Evolutionary conservation across 2,329 filamentous ascomycete species (phyloP).

Genomic region (Trichoderma simmonsii): DNA sequence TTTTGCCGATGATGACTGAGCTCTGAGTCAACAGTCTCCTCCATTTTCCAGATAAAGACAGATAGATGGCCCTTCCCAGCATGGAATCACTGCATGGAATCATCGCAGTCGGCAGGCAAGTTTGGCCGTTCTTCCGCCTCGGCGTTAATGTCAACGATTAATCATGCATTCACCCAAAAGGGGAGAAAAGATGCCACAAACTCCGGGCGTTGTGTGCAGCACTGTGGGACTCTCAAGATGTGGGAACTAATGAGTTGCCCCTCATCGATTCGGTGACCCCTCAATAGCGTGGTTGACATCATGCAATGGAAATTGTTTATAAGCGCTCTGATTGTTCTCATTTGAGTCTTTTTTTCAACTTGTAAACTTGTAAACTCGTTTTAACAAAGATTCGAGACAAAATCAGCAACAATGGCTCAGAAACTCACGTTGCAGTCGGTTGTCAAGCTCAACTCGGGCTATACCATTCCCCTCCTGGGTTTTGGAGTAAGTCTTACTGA

Average conservation of each 20-base stretch:
- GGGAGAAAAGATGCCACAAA: background rate
- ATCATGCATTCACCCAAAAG: background rate
- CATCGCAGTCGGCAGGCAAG: background rate
- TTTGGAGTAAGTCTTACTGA: conserved; percentile 46
- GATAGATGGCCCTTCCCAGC: background rate
- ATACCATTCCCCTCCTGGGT: conserved; percentile 50
- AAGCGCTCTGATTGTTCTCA: background rate
- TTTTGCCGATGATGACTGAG: background rate
- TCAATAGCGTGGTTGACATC: conserved; percentile 6
- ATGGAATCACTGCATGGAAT: background rate
- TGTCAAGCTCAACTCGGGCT: conserved; percentile 53
- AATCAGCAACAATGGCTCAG: conserved; percentile 41
- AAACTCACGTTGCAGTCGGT: conserved; percentile 45
- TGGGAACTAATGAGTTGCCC: background rate
- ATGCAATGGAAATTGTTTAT: background rate
- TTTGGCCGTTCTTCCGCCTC: background rate
- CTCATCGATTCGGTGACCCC: background rate
- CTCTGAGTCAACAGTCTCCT: background rate
- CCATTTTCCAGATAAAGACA: background rate
- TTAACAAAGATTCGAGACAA: background rate
- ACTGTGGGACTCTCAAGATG: background rate
- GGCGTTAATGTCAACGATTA: background rate
- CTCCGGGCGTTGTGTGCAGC: background rate
- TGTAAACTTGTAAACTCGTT: background rate
- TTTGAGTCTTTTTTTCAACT: too few species aligned